Evolutionary conservation across 306 rosid genomes (phyloP), one percentile per base, ranked within the genome.

Genomic region (Hylodesmum podocarpum): DNA sequence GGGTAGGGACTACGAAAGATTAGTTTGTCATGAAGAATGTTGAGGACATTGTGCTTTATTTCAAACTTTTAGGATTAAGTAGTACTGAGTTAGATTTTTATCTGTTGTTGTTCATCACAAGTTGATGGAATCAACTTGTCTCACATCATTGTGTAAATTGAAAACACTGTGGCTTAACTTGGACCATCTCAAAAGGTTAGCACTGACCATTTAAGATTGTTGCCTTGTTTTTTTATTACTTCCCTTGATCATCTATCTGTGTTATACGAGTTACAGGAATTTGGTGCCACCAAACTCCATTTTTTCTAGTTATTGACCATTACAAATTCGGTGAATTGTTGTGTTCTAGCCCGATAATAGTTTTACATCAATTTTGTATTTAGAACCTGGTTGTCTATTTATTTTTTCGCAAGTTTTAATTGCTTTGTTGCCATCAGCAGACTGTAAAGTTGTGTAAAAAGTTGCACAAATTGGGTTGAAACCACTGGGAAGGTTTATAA

Each of bases 141-240:
- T 66, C 74, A 57, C 64, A 72, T 80, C 69, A 61, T 80, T 80
- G 72, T 91, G 93, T 91, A 87, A 82, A 91, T 82, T 84, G 88
- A 54, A 78, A 75, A 53, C 36, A 49, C 85, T 25, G 73, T 67
- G 41, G 66, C 34, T 74, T 67, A 75, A 80, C 83, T 79, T 46
- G 36, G 49, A 72, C 65, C 47, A 72, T 69, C 15, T 15, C 25
- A 31, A 49, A 74, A 43, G 72, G 57, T 15, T 78, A 54, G 39
- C 31, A 46, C 74, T 54, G 73, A 46, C 41, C 69, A 70, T 65
- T 15, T 16, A 40, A 25, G 0, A 33, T 66, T 62, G 11, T 44
- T 34, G 16, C 10, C 16, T 65, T 31, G 29, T n/a, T 33, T 27
- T 39, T 73, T 61, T 70, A 9, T 24, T 44, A 31, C 57, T 58